Evolutionary conservation across 2,329 filamentous ascomycete genomes (phyloP), one percentile per base, ranked within the genome.

Genomic region (Apiospora marii): DNA sequence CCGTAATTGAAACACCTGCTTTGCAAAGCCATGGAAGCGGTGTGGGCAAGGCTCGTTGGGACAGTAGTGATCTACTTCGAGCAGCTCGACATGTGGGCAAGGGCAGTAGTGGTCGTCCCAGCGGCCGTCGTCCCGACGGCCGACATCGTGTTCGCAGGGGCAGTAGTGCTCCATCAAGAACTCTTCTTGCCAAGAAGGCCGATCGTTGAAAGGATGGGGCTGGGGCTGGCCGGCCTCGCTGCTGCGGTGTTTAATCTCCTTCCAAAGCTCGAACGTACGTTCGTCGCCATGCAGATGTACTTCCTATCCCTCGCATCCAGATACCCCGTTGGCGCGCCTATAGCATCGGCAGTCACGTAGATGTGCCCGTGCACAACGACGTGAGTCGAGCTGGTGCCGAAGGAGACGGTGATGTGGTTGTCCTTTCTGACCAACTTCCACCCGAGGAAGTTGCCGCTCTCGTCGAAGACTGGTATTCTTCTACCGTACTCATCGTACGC

Each of bases 161-260:
- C 58, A 64, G 19, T 64, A 64, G n/a, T 64, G 58, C 8, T 64
- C 58, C 58, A 64, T 41, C 8, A 64, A n/a, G 16, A 64, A 41
- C 30, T 64, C 30, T 3, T 64, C 58, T n/a, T 64, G 58, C 58
- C 58, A 41, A n/a, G 10, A 3, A 4, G 58, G 58, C 34, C 58
- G 30, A 14, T 16, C 51, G 27, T 2, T 27, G 27, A 24, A 13
- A 53, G 8, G 2, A 8, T 53, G 49, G 19, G 8, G 37, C 37
- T 37, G 37, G 37, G 1, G 37, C 6, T 37, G 6, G 37, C 6
- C 37, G 6, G 37, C 37, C 10, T 37, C 37, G 37, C 13, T 8
- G 4, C 30, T 14, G 24, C 51, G 27, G 14, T 16, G 27, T 13
- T 64, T 19, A 3, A 8, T n/a, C 19, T 64, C 34, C 58, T 64